Evolutionary conservation across 495 filamentous ascomycete genomes (phyloP).

Genomic region (Neurospora sp.): DNA sequence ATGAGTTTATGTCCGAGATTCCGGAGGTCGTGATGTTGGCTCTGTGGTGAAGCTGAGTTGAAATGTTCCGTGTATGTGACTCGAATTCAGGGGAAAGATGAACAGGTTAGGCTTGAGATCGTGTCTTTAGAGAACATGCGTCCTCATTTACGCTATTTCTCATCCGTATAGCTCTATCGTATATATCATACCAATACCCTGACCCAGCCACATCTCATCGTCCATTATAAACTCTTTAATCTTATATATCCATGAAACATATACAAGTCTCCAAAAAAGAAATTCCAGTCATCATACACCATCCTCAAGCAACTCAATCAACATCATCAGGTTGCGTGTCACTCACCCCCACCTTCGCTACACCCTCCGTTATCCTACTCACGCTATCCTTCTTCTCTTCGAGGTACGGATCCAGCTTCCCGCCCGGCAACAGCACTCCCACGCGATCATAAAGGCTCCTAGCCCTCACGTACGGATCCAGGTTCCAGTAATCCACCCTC

Average conservation of each 20-base stretch:
- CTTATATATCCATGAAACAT: background rate
- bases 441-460: constrained; percentile 65
- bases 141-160: background rate
- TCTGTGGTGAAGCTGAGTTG: too few relatives aligned
- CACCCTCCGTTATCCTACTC: constrained; percentile 20
- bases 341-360: constrained; percentile 15
- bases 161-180: background rate
- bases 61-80: background rate
- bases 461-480: constrained; percentile 69
- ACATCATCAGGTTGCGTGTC: constrained; percentile 45
- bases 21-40: too few relatives aligned
- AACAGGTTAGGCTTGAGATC: background rate
- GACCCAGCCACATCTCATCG: background rate
- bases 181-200: background rate
- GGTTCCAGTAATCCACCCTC: constrained; percentile 69
- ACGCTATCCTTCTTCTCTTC: constrained; percentile 17
- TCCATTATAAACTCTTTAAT: background rate
- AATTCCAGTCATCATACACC: background rate
- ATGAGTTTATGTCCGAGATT: background rate
- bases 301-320: constrained; percentile 29
- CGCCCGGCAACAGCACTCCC: constrained; percentile 55
- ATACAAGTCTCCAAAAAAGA: background rate
- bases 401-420: constrained; percentile 61
- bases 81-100: background rate
- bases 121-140: background rate